These are phyloP conservation scores for Protomyces pachydermus DNA, from an alignment of 1,139 yeast genomes.

Conservation along the genomic window DNA sequence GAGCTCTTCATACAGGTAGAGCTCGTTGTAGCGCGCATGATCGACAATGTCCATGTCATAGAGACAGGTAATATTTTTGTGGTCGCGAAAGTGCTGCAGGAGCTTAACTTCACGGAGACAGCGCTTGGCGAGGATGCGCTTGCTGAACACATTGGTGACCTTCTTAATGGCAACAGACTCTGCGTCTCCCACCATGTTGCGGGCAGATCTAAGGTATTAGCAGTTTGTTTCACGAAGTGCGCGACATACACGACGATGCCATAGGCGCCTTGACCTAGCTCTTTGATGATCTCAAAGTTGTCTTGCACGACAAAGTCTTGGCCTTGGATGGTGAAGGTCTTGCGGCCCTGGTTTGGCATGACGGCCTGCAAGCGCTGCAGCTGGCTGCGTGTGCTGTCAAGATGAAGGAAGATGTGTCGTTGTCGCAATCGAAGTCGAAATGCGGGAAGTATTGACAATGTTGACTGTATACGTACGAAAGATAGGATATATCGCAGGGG, in stretches of 20 bases:
- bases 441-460: neutral
- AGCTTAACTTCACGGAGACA: slow-evolving; percentile 84
- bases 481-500: neutral
- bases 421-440: neutral
- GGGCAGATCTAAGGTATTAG: slow-evolving; percentile 52
- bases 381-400: no score
- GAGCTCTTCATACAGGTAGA: slow-evolving; percentile 67
- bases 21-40: slow-evolving; percentile 79
- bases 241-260: slow-evolving; percentile 68
- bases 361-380: no score
- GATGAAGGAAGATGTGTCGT: neutral
- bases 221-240: neutral
- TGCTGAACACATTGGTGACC: slow-evolving; percentile 85
- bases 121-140: slow-evolving; percentile 80
- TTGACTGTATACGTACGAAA: neutral
- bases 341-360: slow-evolving; percentile 13
- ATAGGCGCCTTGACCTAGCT: slow-evolving; percentile 94
- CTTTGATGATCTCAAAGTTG: slow-evolving; percentile 62
- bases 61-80: slow-evolving; percentile 84
- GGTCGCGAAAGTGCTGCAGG: slow-evolving; percentile 85
- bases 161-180: slow-evolving; percentile 83
- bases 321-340: slow-evolving; percentile 8
- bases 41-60: slow-evolving; percentile 90
- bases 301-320: slow-evolving; percentile 28
- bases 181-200: slow-evolving; percentile 60